Conservation (phyloP, 2,329 filamentous ascomycete genomes). For the Ophiostoma perfectum region DNA sequence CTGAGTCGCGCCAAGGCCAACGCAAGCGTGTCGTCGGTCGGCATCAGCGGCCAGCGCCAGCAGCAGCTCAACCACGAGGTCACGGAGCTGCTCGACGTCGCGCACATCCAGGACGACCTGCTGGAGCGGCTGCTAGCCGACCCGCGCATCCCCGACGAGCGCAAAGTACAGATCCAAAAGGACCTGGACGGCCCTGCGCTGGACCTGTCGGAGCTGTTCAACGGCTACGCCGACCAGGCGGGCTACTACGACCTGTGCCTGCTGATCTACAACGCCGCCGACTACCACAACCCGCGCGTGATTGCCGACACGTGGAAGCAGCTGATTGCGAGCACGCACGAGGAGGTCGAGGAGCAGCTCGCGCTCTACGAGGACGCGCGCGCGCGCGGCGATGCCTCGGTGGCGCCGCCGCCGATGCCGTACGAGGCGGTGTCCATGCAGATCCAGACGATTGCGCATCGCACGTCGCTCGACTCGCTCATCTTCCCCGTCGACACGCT, state of each 20-base stretch:
- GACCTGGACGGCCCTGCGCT: slow-evolving; percentile 74
- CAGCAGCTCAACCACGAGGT: slow-evolving; percentile 82
- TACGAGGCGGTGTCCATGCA: slow-evolving; percentile 65
- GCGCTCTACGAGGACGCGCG: slow-evolving; percentile 35
- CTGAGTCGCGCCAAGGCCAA: slow-evolving; percentile 89
- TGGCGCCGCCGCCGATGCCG: slow-evolving; percentile 46
- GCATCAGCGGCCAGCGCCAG: slow-evolving; percentile 71
- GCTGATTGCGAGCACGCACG: slow-evolving; percentile 68
- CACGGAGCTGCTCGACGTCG: slow-evolving; percentile 80
- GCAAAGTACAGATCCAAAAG: slow-evolving; percentile 57
- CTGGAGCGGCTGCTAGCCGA: slow-evolving; percentile 73
- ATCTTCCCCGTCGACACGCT: slow-evolving; percentile 60
- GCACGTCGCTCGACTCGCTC: slow-evolving; percentile 59
- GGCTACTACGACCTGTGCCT: slow-evolving; percentile 87
- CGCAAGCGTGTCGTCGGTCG: slow-evolving; percentile 73
- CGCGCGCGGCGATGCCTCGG: slow-evolving; percentile 29
- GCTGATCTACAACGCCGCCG: slow-evolving; percentile 84
- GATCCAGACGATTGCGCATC: slow-evolving; percentile 60
- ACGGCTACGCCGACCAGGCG: slow-evolving; percentile 82
- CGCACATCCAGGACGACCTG: slow-evolving; percentile 90
- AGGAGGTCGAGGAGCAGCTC: slow-evolving; percentile 44
- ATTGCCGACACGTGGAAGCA: slow-evolving; percentile 81
- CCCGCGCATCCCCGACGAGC: slow-evolving; percentile 58
- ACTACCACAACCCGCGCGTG: slow-evolving; percentile 81
- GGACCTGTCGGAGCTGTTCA: slow-evolving; percentile 79